Evolutionary conservation across 352 stramenopile genomes (phyloP).

Genomic region (Phytophthora rubi): DNA sequence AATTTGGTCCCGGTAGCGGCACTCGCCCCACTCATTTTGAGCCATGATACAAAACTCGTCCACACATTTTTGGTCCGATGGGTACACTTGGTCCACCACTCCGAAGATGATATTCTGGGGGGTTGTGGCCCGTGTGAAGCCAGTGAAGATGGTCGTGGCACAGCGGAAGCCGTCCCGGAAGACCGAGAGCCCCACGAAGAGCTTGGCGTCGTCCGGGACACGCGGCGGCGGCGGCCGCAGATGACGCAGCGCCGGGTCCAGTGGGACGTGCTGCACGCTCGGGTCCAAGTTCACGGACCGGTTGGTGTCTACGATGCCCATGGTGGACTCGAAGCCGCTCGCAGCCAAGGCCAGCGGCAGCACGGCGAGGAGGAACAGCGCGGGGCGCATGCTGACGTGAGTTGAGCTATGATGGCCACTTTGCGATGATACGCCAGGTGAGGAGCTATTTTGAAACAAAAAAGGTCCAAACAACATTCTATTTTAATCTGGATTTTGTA

Average conservation of each 20-base stretch:
- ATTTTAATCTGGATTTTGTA: background rate
- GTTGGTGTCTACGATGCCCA: constrained; percentile 60
- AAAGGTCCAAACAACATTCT: background rate
- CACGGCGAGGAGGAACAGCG: constrained; percentile 2
- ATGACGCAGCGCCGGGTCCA: constrained; percentile 33
- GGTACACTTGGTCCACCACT: constrained; percentile 80
- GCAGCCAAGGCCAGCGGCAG: constrained; percentile 10
- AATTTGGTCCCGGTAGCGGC: constrained; percentile 64
- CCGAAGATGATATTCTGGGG: constrained; percentile 74
- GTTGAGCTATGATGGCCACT: background rate
- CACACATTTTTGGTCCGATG: constrained; percentile 65
- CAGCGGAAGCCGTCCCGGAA: constrained; percentile 81
- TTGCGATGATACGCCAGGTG: background rate
- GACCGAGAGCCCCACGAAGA: constrained; percentile 76
- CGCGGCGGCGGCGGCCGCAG: constrained; percentile 59
- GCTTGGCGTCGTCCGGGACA: constrained; percentile 40
- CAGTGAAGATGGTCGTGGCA: constrained; percentile 76
- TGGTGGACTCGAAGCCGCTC: constrained; percentile 46
- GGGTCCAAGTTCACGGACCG: constrained; percentile 58
- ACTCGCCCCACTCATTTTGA: constrained; percentile 57
- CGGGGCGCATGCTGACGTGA: constrained; percentile 6
- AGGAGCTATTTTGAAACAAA: background rate
- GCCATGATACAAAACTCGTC: constrained; percentile 78
- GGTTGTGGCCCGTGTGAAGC: constrained; percentile 60
- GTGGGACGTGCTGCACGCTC: constrained; percentile 70